phyloP scores from a whole-genome alignment of 805 yeast species.

The Wickerhamiella shivajii region DNA sequence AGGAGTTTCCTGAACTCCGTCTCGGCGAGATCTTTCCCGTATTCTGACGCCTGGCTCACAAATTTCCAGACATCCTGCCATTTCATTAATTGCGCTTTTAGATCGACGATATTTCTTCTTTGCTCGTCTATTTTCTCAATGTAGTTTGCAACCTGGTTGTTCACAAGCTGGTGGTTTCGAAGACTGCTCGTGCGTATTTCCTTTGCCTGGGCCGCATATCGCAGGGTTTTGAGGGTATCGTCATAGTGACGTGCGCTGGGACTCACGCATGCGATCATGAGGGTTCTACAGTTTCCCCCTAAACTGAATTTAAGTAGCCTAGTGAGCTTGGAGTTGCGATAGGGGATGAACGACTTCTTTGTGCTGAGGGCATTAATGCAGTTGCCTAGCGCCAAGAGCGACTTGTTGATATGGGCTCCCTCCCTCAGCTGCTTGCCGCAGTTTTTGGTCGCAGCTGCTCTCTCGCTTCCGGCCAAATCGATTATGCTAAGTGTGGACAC shows the following conservation, averaged over 20 bases:
- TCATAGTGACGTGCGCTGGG: slow-evolving; percentile 82
- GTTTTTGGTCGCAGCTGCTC: slow-evolving; percentile 82
- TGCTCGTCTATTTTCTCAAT: slow-evolving; percentile 74
- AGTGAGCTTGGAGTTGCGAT: slow-evolving; percentile 80
- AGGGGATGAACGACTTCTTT: slow-evolving; percentile 56
- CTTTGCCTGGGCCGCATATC: slow-evolving; percentile 84
- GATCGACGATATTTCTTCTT: slow-evolving; percentile 53
- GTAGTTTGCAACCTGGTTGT: slow-evolving; percentile 74
- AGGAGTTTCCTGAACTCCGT: no score
- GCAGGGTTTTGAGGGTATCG: slow-evolving; percentile 80
- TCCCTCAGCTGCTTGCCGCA: slow-evolving; percentile 69
- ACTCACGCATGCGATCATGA: slow-evolving; percentile 88
- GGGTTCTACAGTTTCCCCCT: slow-evolving; percentile 90
- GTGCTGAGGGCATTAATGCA: slow-evolving; percentile 88
- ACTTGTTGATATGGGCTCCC: slow-evolving; percentile 87
- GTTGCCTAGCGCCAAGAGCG: slow-evolving; percentile 78
- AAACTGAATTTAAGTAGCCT: slow-evolving; percentile 74
- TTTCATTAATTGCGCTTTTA: slow-evolving; percentile 38
- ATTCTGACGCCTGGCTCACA: no score
- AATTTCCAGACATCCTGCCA: no score
- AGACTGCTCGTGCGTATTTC: slow-evolving; percentile 70
- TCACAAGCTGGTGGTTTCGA: slow-evolving; percentile 60
- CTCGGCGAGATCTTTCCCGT: no score
- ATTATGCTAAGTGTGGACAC: slow-evolving; percentile 75
- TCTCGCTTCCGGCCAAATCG: slow-evolving; percentile 88